Evolutionary conservation across 805 yeast species (phyloP).

Genomic region (Candida schatavii): DNA sequence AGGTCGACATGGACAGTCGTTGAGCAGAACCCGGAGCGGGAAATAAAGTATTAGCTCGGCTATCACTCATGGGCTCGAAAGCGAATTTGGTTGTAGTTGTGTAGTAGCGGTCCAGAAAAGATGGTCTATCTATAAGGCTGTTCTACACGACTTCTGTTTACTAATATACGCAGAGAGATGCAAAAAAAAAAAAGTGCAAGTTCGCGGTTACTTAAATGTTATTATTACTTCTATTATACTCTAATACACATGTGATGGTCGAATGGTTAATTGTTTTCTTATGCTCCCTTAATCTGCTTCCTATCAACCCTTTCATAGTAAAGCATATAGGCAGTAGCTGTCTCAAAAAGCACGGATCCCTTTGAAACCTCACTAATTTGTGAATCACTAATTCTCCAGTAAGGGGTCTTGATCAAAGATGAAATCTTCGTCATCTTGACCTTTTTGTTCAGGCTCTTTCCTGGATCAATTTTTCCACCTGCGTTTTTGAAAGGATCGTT

Average conservation of each 20-base stretch:
- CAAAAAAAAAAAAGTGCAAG: too few relatives aligned
- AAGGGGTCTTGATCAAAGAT: constrained; percentile 56
- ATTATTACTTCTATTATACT: too few relatives aligned
- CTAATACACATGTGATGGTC: too few relatives aligned
- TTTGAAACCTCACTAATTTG: constrained; percentile 58
- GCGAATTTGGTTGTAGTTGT: too few relatives aligned
- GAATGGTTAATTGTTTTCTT: too few relatives aligned
- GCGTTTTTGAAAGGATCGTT: constrained; percentile 1
- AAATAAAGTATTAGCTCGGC: constrained; percentile 13
- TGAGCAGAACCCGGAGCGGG: constrained; percentile 39
- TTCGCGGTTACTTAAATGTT: too few relatives aligned
- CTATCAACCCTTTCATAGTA: constrained; percentile 64
- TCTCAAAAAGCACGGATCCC: constrained; percentile 61
- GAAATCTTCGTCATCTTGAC: constrained; percentile 52
- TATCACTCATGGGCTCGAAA: constrained; percentile 2
- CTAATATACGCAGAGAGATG: too few relatives aligned
- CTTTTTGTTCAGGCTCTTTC: constrained; percentile 10
- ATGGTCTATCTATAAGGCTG: too few relatives aligned
- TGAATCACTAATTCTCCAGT: constrained; percentile 85
- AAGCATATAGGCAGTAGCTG: constrained; percentile 78
- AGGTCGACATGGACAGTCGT: constrained; percentile 18
- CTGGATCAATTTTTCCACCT: background rate
- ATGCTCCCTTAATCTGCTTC: constrained; percentile 14
- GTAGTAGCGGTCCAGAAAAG: too few relatives aligned
- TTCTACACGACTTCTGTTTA: too few relatives aligned